These are phyloP conservation scores for Pythium phragmitis DNA, from an alignment of 352 stramenopile species.

Conservation along the genomic window DNA sequence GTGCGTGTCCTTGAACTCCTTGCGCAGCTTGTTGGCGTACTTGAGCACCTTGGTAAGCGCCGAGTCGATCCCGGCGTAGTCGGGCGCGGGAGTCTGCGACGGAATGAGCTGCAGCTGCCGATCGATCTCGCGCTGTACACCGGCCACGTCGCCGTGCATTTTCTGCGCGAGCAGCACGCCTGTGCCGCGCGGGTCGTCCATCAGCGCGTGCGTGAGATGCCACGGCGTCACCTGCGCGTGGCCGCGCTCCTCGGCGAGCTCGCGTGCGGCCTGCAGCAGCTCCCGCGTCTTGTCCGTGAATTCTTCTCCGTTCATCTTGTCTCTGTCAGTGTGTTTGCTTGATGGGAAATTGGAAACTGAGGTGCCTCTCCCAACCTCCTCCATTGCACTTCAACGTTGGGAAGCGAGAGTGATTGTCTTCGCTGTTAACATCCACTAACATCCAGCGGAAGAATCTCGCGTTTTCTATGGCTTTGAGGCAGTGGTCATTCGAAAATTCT, in stretches of 20 bases:
- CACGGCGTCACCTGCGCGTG: conserved; percentile 78
- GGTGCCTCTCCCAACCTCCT: background rate
- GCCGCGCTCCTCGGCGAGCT: conserved; percentile 59
- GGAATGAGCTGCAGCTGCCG: conserved; percentile 67
- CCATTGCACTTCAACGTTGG: conserved; percentile 3
- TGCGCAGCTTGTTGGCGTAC: conserved; percentile 75
- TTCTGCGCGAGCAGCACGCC: conserved; percentile 51
- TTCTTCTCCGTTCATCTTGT: conserved; percentile 65
- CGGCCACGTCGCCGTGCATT: conserved; percentile 46
- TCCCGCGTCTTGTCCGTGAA: conserved; percentile 83
- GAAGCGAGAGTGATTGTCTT: conserved; percentile 7
- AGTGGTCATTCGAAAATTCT: conserved; percentile 8
- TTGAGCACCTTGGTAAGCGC: conserved; percentile 79
- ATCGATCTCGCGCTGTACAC: conserved; percentile 47
- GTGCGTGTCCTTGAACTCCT: conserved; percentile 82
- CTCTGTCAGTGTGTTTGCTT: conserved; percentile 14
- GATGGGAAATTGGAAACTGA: conserved; percentile 20
- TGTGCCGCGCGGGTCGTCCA: conserved; percentile 61
- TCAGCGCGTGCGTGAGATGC: conserved; percentile 66
- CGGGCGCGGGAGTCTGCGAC: conserved; percentile 68
- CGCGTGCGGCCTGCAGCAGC: conserved; percentile 45
- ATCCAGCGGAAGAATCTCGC: conserved; percentile 1
- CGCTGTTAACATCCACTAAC: conserved; percentile 8
- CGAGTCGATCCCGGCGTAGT: conserved; percentile 58
- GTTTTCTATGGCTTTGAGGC: background rate